These are phyloP conservation scores for Manihot esculenta DNA, from an alignment of 441 rosid species.

Conservation along the genomic window DNA sequence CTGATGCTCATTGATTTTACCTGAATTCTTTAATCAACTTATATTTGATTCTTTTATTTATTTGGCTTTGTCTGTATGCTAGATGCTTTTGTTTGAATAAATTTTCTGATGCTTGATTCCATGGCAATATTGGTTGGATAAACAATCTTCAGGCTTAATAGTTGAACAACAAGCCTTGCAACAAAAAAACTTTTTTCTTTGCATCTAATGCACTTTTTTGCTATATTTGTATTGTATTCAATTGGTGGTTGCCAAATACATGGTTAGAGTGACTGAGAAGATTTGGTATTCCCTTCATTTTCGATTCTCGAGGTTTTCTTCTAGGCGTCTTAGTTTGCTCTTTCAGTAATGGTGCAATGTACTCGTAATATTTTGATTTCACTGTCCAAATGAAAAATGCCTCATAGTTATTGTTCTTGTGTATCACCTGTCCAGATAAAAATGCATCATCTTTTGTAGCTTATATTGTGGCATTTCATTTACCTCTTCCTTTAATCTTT, in stretches of 20 bases:
- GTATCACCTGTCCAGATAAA: slow-evolving; percentile 3
- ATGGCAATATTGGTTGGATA: neutral
- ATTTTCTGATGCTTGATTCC: slow-evolving; percentile 1
- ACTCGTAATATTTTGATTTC: neutral
- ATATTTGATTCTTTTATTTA: neutral
- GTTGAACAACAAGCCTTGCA: neutral
- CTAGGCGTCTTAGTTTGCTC: neutral
- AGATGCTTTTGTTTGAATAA: neutral
- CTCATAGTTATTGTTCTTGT: slow-evolving; percentile 1
- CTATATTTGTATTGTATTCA: neutral
- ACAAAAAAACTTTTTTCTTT: neutral
- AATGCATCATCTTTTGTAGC: neutral
- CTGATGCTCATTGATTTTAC: neutral
- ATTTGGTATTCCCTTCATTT: neutral
- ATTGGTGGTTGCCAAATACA: too few species aligned
- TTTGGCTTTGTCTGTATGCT: neutral
- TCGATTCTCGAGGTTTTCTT: neutral
- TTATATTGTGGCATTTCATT: slow-evolving; percentile 11
- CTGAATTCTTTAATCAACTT: slow-evolving; percentile 2
- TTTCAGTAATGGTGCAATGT: neutral
- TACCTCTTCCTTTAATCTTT: slow-evolving; percentile 11
- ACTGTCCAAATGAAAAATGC: slow-evolving; percentile 4
- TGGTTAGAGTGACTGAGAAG: too few species aligned
- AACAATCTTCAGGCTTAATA: neutral
- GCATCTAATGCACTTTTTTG: neutral